These are phyloP conservation scores for Coemansia erecta DNA, from an alignment of 192 early-diverging fungal genomes.

Conservation along the genomic window DNA sequence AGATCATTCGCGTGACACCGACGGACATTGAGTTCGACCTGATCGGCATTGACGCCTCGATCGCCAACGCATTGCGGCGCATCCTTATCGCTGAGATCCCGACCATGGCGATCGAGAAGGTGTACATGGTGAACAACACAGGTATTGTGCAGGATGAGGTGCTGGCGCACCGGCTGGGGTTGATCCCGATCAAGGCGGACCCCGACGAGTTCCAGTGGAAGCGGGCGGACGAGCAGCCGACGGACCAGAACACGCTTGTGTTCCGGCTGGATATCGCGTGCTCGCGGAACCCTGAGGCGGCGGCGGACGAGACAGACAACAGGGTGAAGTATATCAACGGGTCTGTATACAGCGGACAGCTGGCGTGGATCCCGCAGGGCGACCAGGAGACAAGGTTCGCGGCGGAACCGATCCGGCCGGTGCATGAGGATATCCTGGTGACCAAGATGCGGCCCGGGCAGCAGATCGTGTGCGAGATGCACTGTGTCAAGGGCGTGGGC, in stretches of 20 bases:
- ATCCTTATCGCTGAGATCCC: slow-evolving; percentile 95
- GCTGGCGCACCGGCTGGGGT: slow-evolving; percentile 84
- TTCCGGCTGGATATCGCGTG: slow-evolving; percentile 81
- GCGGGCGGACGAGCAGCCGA: slow-evolving; percentile 69
- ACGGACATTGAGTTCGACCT: slow-evolving; percentile 94
- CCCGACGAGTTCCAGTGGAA: slow-evolving; percentile 78
- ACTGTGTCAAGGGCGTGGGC: slow-evolving; percentile 90
- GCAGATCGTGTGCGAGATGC: slow-evolving; percentile 76
- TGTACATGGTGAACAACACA: slow-evolving; percentile 90
- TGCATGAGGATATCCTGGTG: slow-evolving; percentile 89
- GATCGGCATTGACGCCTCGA: slow-evolving; percentile 86
- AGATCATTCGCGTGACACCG: slow-evolving; percentile 33
- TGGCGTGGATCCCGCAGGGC: slow-evolving; percentile 90
- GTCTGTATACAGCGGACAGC: slow-evolving; percentile 69
- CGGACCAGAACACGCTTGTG: slow-evolving; percentile 92
- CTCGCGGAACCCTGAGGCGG: slow-evolving; percentile 58
- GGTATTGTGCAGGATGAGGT: slow-evolving; percentile 92
- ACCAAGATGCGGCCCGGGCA: slow-evolving; percentile 93
- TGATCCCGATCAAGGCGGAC: slow-evolving; percentile 89
- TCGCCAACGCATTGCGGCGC: slow-evolving; percentile 92
- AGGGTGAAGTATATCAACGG: slow-evolving; percentile 70
- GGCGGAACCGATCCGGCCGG: slow-evolving; percentile 67
- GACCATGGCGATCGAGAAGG: slow-evolving; percentile 95
- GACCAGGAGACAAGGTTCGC: slow-evolving; percentile 75
- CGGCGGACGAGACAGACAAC: slow-evolving; percentile 67